These are phyloP conservation scores for Penicillium fuscoglaucum DNA, from an alignment of 2,329 filamentous ascomycete genomes.

Conservation along the genomic window DNA sequence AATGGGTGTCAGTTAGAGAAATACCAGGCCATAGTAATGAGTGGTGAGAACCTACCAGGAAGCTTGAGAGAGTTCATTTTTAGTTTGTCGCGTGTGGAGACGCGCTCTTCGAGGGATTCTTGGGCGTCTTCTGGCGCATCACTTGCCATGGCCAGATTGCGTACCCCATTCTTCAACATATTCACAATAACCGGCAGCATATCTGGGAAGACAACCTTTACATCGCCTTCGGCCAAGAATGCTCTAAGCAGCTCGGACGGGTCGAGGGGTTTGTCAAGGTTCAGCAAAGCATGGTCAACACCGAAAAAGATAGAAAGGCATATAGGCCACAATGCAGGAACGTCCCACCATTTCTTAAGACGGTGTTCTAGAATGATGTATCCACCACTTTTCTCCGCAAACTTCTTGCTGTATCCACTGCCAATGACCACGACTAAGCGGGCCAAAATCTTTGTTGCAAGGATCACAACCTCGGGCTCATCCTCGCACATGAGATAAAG, in stretches of 20 bases:
- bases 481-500: slow-evolving; percentile 86
- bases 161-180: slow-evolving; percentile 84
- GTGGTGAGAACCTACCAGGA: slow-evolving; percentile 10
- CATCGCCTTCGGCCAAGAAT: slow-evolving; percentile 61
- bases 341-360: slow-evolving; percentile 84
- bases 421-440: slow-evolving; percentile 83
- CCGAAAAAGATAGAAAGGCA: slow-evolving; percentile 89
- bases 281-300: slow-evolving; percentile 71
- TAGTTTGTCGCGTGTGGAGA: neutral
- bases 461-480: slow-evolving; percentile 76
- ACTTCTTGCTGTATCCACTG: slow-evolving; percentile 77
- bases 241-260: slow-evolving; percentile 70
- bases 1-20: neutral
- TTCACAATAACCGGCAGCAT: slow-evolving; percentile 75
- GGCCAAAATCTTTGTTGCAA: slow-evolving; percentile 79
- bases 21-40: neutral
- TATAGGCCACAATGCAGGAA: slow-evolving; percentile 80
- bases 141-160: slow-evolving; percentile 61
- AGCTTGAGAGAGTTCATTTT: slow-evolving; percentile 17
- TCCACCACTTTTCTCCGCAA: slow-evolving; percentile 80
- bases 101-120: slow-evolving; percentile 11
- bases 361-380: slow-evolving; percentile 82
- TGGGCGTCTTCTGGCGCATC: slow-evolving; percentile 46
- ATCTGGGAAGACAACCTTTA: slow-evolving; percentile 72
- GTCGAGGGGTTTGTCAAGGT: slow-evolving; percentile 73